These are phyloP conservation scores for Polytrichum commune DNA, from an alignment of 225 moss, liverwort and hornwort species.

Conservation along the genomic window DNA sequence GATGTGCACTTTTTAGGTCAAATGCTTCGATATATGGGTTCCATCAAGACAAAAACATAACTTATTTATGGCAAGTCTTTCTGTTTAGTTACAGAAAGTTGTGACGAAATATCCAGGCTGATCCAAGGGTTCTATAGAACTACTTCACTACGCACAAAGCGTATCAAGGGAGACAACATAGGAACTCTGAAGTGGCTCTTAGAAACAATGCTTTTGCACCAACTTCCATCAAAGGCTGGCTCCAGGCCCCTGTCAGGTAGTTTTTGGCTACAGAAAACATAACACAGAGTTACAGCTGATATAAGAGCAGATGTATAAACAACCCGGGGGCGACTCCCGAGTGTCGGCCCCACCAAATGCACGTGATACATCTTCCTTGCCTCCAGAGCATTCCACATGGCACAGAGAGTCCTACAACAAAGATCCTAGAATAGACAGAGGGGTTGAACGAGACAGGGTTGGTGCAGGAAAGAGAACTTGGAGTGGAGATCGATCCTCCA, in stretches of 20 bases:
- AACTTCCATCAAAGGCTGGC: slow-evolving; percentile 22
- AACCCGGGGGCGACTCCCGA: slow-evolving; percentile 36
- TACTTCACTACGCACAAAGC: neutral
- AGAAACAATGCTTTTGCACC: neutral
- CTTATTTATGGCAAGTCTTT: no score
- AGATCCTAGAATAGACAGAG: slow-evolving; percentile 38
- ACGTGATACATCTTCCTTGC: slow-evolving; percentile 42
- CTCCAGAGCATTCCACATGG: slow-evolving; percentile 44
- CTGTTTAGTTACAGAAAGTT: no score
- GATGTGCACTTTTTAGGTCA: neutral
- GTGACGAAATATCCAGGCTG: no score
- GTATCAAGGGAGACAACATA: neutral
- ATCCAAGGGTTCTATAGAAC: no score
- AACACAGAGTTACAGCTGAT: slow-evolving; percentile 17
- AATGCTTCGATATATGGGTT: neutral
- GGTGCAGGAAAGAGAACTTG: slow-evolving; percentile 45
- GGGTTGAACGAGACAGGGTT: slow-evolving; percentile 37
- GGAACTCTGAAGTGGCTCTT: neutral
- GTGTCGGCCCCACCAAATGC: slow-evolving; percentile 35
- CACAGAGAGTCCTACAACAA: slow-evolving; percentile 36
- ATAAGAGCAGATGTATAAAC: slow-evolving; percentile 53
- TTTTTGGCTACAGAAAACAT: slow-evolving; percentile 4
- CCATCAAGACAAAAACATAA: neutral
- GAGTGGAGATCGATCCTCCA: slow-evolving; percentile 35
- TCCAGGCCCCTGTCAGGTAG: slow-evolving; percentile 28